A percentile compares a stretch with the other conserved stretches of the same genome.
Evolutionary conservation across 441 rosid genomes (phyloP).

Genomic region (Corymbia calophylla): DNA sequence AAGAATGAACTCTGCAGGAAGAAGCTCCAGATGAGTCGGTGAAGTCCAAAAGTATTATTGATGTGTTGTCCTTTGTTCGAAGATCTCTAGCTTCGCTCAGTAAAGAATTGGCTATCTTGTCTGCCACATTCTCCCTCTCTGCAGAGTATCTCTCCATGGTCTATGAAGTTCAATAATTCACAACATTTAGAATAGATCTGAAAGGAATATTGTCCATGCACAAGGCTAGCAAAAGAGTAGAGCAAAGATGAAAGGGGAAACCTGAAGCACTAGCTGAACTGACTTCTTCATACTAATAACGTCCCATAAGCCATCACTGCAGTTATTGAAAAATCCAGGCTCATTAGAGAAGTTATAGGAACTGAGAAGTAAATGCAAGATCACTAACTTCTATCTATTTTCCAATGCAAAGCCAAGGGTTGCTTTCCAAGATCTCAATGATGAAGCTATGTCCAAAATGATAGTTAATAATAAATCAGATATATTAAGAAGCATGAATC

Average conservation of each 20-base stretch:
- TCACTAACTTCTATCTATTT: not conserved
- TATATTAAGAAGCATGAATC: not conserved
- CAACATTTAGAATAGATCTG: not conserved
- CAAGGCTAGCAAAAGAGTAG: not conserved
- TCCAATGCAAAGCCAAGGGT: not conserved
- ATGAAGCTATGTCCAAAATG: not conserved
- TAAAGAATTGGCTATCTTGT: slow-evolving; percentile 68
- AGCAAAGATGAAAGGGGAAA: not conserved
- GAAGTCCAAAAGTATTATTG: slow-evolving; percentile 82
- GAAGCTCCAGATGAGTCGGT: slow-evolving; percentile 28
- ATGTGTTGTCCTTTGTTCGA: slow-evolving; percentile 95
- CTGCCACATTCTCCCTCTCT: slow-evolving; percentile 41
- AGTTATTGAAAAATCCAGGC: slow-evolving; percentile 7
- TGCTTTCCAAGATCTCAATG: not conserved
- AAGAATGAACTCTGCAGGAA: slow-evolving; percentile 31
- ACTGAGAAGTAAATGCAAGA: not conserved
- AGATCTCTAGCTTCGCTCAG: slow-evolving; percentile 78
- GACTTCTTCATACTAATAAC: slow-evolving; percentile 75
- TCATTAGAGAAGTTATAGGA: not conserved
- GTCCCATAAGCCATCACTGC: slow-evolving; percentile 98
- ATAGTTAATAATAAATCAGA: not conserved
- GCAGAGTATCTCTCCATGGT: slow-evolving; percentile 32
- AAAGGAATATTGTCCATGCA: not conserved
- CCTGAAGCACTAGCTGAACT: slow-evolving; percentile 68
- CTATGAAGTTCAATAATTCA: slow-evolving; percentile 26